Percentiles rank a stretch among this genome's conserved stretches.
These are phyloP conservation scores for barley (Hordeum vulgare) DNA, from an alignment of 176 grass and related monocot genomes.

Conservation along the genomic window DNA sequence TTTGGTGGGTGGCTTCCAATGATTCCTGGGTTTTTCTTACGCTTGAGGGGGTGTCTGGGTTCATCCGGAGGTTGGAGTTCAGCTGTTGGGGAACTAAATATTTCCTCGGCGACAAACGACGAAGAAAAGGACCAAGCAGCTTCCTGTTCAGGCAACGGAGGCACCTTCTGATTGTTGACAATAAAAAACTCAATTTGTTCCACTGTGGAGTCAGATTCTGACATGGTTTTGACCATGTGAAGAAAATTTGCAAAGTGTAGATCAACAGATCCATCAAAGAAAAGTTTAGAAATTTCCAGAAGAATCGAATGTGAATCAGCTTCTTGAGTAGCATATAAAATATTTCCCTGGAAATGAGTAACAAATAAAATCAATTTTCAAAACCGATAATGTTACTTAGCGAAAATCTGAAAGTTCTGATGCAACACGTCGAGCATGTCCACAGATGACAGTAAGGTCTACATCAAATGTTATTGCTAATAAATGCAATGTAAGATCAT, in stretches of 20 bases:
- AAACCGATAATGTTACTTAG: not conserved
- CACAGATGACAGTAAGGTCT: not conserved
- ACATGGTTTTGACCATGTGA: conserved; percentile 89
- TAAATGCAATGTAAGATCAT: not conserved
- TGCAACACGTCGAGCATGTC: not conserved
- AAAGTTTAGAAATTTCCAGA: conserved; percentile 81
- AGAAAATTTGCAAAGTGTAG: conserved; percentile 88
- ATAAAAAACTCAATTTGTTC: conserved; percentile 78
- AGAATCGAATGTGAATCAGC: conserved; percentile 73
- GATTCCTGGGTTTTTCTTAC: not conserved
- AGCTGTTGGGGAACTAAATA: not conserved
- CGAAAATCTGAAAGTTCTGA: not conserved
- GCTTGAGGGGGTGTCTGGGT: not conserved
- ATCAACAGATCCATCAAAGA: conserved; percentile 80
- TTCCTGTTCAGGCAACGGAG: conserved; percentile 54
- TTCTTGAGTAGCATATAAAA: conserved; percentile 43
- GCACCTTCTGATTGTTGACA: conserved; percentile 71
- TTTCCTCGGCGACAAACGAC: conserved; percentile 19
- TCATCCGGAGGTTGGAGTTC: not conserved
- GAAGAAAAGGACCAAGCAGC: conserved; percentile 63
- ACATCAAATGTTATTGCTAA: not conserved
- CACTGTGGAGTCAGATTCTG: conserved; percentile 46
- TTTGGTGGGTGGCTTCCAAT: conserved; percentile 44
- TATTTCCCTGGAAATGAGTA: conserved; percentile 67
- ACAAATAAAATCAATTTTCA: conserved; percentile 11